These are phyloP conservation scores for Megacollybia marginata DNA, from an alignment of 768 basidiomycete genomes.

Conservation along the genomic window DNA sequence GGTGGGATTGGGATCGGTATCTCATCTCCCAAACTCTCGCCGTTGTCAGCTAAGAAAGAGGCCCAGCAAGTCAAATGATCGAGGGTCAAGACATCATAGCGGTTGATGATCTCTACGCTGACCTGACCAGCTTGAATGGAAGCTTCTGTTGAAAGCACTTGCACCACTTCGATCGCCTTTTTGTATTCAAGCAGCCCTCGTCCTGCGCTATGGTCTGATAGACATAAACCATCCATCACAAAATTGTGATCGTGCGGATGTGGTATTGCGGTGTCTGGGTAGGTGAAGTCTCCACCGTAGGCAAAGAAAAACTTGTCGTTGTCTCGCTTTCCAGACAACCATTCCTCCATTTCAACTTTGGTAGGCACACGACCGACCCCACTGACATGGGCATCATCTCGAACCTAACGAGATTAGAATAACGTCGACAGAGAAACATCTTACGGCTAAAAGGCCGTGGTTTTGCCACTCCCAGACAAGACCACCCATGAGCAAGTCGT, in stretches of 20 bases:
- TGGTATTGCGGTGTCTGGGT: neutral
- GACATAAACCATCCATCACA: constrained; percentile 5
- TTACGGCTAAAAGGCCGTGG: constrained; percentile 2
- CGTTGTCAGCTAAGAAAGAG: neutral
- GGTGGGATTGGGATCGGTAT: constrained; percentile 1
- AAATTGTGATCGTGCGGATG: constrained; percentile 6
- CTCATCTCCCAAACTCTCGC: neutral
- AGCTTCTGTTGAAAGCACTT: neutral
- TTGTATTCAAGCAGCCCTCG: constrained; percentile 6
- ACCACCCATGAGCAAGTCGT: constrained; percentile 5
- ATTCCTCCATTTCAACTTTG: neutral
- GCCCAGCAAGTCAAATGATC: constrained; percentile 3
- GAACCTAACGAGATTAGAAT: too few species aligned
- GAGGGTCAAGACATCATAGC: constrained; percentile 6
- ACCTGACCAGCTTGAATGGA: neutral
- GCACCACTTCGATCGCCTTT: constrained; percentile 5
- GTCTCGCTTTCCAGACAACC: neutral
- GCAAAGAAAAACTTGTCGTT: constrained; percentile 3
- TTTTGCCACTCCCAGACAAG: constrained; percentile 7
- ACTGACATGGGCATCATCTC: too few species aligned
- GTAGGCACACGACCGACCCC: neutral
- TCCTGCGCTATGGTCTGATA: constrained; percentile 4
- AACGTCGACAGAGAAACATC: neutral
- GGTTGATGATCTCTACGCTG: constrained; percentile 4
- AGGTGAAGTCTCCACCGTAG: constrained; percentile 7